phyloP scores from a whole-genome alignment of 305 asterid genomes.

The Vinca major region DNA sequence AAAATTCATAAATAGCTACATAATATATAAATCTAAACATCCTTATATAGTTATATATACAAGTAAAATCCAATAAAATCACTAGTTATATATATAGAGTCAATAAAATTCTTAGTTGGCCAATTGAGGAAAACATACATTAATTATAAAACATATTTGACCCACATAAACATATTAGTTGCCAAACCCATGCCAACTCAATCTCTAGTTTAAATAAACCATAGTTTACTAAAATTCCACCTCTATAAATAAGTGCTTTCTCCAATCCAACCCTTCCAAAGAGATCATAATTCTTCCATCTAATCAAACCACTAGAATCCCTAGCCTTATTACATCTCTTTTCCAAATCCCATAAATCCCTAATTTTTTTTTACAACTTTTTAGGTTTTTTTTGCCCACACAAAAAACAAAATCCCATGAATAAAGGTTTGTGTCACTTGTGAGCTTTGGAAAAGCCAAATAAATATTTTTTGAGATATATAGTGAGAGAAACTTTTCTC shows the following conservation, averaged over 20 bases:
- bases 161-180: background rate
- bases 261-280: slow-evolving; percentile 7
- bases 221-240: slow-evolving; percentile 21
- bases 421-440: background rate
- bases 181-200: slow-evolving; percentile 20
- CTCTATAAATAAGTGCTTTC: slow-evolving; percentile 21
- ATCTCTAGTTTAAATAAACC: slow-evolving; percentile 20
- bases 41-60: too few species aligned
- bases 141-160: background rate
- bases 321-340: background rate
- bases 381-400: background rate
- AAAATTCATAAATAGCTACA: too few species aligned
- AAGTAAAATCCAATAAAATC: too few species aligned
- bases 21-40: too few species aligned
- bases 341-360: background rate
- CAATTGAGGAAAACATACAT: background rate
- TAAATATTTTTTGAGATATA: too few species aligned
- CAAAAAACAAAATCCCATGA: background rate
- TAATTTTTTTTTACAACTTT: background rate
- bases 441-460: background rate
- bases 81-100: too few species aligned
- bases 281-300: background rate
- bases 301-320: background rate
- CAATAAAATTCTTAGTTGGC: too few species aligned
- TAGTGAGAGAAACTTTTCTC: background rate